Base-by-base conservation (phyloP, 768 basidiomycete genomes). In the Termitomyces sp. region DNA sequence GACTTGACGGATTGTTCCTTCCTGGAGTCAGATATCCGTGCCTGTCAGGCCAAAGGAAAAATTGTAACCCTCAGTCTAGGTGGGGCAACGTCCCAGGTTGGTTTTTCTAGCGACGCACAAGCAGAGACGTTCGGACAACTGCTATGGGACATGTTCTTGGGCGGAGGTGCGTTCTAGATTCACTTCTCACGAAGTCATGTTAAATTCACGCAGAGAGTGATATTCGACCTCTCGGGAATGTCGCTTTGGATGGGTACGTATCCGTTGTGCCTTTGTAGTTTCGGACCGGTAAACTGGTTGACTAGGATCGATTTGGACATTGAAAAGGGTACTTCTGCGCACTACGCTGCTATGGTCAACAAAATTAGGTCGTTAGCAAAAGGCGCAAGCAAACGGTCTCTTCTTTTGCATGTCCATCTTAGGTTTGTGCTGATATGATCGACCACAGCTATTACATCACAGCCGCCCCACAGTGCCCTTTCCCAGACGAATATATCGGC, bases 61-160 rank as follows among this genome's bases (percentile, higher is more conserved):
- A 70, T 79, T 19, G 67, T 82, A 28, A 80, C 79, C 1, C 67
- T 82, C 50, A 79, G 77, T 31, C 67, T 83, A 23, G 84, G 84
- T 23, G 84, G 84, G 31, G 85, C 82, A 14, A 78, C 76, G 1
- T 84, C 85, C 8, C 72, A 78, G 38, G 82, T 76, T 10, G 77
- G 77, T 9, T 87, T 89, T 65, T 67, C 67, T 42, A 79, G 75
- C 57, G 82, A 82, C 53, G 66, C 74, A 0, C 75, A 85, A 60
- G 87, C 81, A 8, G 58, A 65, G 8, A 65, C 67, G 11, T 87
- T 86, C 59, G 87, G 83, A 1, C 70, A 80, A 51, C 78, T 77
- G 0, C 78, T 89, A 52, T 89, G 88, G 88, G 74, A 86, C 64
- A 63, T 84, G 55, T 88, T 89, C 70, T 75, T 90, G 40, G 88